Evolutionary conservation across 23 red algal species (phyloP).

Genomic region (Chondrus crispus): DNA sequence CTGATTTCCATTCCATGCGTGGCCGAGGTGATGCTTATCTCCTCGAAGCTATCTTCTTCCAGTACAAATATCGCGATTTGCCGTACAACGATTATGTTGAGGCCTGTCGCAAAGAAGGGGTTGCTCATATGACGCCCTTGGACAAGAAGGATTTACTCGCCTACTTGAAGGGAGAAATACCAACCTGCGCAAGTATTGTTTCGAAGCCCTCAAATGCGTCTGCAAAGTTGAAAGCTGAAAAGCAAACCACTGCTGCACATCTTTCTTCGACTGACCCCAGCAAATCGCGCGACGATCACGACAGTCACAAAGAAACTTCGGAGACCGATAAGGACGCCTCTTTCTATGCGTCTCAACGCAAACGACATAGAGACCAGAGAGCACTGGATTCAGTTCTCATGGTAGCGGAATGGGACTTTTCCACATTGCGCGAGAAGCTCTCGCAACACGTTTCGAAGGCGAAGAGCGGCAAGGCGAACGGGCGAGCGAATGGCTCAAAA

Average conservation of each 20-base stretch:
- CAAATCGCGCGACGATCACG: neutral
- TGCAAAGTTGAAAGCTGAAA: neutral
- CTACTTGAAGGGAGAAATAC: constrained; percentile 63
- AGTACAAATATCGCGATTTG: constrained; percentile 35
- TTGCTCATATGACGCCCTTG: constrained; percentile 51
- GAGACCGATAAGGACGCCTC: neutral
- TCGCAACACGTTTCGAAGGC: constrained; percentile 17
- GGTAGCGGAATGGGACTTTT: constrained; percentile 51
- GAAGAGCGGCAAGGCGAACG: constrained; percentile 18
- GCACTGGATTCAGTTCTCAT: constrained; percentile 47
- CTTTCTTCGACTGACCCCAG: neutral
- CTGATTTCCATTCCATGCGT: constrained; percentile 58
- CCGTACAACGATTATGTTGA: constrained; percentile 60
- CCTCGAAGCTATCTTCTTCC: constrained; percentile 43
- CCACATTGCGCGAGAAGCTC: constrained; percentile 34
- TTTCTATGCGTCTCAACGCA: constrained; percentile 14
- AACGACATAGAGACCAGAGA: constrained; percentile 34
- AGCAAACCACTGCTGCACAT: neutral
- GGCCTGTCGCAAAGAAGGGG: constrained; percentile 39
- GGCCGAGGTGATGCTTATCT: constrained; percentile 53
- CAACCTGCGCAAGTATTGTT: constrained; percentile 47
- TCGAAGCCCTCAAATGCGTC: neutral
- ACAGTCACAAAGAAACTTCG: neutral
- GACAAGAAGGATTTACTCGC: constrained; percentile 77
- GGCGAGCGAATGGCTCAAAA: neutral